Evolutionary conservation across 305 asterid species (phyloP), one percentile per base, ranked within the genome.

Genomic region (Caryopteris hybrid): DNA sequence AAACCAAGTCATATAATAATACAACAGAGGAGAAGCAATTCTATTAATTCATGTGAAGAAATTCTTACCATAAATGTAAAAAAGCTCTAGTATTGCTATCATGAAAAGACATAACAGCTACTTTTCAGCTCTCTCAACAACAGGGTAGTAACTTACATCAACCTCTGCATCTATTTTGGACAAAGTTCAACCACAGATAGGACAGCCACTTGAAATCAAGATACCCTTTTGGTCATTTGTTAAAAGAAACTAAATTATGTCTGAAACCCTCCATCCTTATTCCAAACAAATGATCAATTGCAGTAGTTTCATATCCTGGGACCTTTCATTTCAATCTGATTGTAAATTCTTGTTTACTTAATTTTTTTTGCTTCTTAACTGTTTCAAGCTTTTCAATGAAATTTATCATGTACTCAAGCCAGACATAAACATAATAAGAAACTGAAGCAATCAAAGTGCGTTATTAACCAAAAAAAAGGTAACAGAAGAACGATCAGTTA

Each of bases 1-100:
- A 73, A 23, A 25, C 56, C 66, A 34, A 25, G 51, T 63, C 46
- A n/a, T n/a, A n/a, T n/a, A n/a, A 70, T 20, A 48, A 54, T 53
- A 23, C 56, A 50, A 70, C 47, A 48, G 8, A 14, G 10, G 16
- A 45, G 46, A 54, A 14, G 51, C 33, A 27, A 8, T 55, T 45
- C n/a, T 16, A 9, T 21, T 11, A 25, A 14, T 8, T 17, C 39
- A 23, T n/a, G 13, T 10, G 10, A 61, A 16, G 12, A 22, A 9
- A 46, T 45, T 61, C 21, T 54, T 18, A 34, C 20, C 48, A 8
- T 6, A 73, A 17, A 61, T n/a, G 27, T 4, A n/a, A 18, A 17
- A 46, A 56, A 2, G 12, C 42, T 41, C 67, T 51, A 47, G 43
- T 38, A 41, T 27, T 23, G 21, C 29, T 42, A 6, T 64, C 66